Evolutionary conservation across 179 eudicot species (phyloP).

Genomic region (Beta corolliflora): DNA sequence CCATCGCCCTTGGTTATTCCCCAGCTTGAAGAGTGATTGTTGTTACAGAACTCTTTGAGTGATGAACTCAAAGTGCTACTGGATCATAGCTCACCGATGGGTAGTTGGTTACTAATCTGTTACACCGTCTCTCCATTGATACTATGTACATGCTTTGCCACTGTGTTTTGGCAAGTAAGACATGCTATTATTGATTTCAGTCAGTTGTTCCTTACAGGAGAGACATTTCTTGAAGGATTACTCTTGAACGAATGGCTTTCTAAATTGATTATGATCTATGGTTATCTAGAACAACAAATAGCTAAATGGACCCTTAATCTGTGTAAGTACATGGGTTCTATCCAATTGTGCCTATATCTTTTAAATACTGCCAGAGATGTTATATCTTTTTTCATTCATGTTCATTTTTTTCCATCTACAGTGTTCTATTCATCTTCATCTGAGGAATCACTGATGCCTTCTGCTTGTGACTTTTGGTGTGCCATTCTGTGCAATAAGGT

Average conservation of each 20-base stretch:
- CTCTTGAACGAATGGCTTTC: conserved; percentile 79
- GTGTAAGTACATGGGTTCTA: conserved; percentile 44
- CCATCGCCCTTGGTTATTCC: conserved; percentile 37
- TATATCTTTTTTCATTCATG: background rate
- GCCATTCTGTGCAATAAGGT: conserved; percentile 56
- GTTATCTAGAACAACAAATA: conserved; percentile 60
- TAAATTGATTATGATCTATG: conserved; percentile 46
- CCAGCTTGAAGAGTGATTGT: conserved; percentile 42
- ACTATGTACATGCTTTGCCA: conserved; percentile 7
- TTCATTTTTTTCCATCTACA: conserved; percentile 34
- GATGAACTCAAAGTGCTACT: conserved; percentile 50
- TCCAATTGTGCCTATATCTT: background rate
- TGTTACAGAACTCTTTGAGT: conserved; percentile 44
- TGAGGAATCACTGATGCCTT: conserved; percentile 50
- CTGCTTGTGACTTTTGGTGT: conserved; percentile 86
- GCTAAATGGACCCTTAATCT: conserved; percentile 77
- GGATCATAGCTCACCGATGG: conserved; percentile 48
- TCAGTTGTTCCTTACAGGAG: conserved; percentile 44
- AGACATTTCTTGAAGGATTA: conserved; percentile 57
- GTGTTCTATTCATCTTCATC: conserved; percentile 81
- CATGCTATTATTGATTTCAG: background rate
- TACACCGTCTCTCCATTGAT: background rate
- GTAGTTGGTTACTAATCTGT: conserved; percentile 42
- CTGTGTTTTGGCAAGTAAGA: conserved; percentile 12
- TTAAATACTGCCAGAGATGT: background rate